These are phyloP conservation scores for Cephaloascus albidus DNA, from an alignment of 805 yeast species.

Conservation along the genomic window DNA sequence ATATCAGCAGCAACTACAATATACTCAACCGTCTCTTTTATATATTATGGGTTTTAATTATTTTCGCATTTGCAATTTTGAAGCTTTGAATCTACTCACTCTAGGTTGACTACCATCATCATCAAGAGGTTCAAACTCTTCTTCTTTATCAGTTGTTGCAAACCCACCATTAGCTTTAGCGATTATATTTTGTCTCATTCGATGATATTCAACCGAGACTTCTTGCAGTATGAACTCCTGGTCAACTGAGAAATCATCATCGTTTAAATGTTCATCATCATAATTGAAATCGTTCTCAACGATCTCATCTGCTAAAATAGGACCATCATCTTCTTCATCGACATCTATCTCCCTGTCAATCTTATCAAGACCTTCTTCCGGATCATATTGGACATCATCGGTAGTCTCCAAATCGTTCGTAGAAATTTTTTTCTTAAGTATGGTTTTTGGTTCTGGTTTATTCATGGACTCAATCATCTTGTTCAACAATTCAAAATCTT, in stretches of 20 bases:
- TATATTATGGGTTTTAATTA: no score
- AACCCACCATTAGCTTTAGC: constrained; percentile 35
- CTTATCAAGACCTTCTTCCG: constrained; percentile 15
- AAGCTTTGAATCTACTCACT: constrained; percentile 62
- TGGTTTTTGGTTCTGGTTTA: constrained; percentile 1
- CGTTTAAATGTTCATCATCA: constrained; percentile 13
- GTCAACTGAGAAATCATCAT: constrained; percentile 14
- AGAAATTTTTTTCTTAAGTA: constrained; percentile 7
- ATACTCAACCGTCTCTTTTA: neutral
- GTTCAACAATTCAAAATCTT: constrained; percentile 47
- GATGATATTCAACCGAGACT: constrained; percentile 46
- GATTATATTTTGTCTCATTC: constrained; percentile 42
- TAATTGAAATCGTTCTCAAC: constrained; percentile 24
- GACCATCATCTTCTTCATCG: constrained; percentile 23
- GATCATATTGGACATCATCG: constrained; percentile 8
- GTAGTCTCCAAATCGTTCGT: constrained; percentile 7
- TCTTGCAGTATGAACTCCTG: constrained; percentile 31
- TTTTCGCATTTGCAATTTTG: constrained; percentile 18
- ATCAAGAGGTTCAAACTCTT: constrained; percentile 62
- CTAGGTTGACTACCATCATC: constrained; percentile 49
- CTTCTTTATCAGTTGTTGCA: constrained; percentile 33
- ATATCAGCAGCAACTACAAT: no score
- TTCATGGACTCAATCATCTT: constrained; percentile 30
- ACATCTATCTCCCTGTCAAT: constrained; percentile 20
- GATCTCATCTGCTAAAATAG: constrained; percentile 30